Percentiles rank a stretch among this genome's conserved stretches.
phyloP scores from a whole-genome alignment of 345 rosid species.

The Psidium friedrichsthalianum region DNA sequence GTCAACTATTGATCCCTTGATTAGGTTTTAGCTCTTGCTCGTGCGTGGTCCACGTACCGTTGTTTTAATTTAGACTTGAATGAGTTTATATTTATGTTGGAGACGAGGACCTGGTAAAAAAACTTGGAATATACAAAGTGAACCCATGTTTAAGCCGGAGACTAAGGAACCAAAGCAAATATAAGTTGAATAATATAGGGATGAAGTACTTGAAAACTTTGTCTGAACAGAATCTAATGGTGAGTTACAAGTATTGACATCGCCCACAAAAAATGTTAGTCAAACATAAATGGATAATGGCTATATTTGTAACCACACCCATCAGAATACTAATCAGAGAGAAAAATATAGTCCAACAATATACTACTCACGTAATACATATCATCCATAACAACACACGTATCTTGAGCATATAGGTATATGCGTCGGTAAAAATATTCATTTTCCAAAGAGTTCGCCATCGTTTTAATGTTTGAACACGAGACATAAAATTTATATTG shows the following conservation, averaged over 20 bases:
- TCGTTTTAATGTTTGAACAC: background rate
- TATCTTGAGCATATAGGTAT: background rate
- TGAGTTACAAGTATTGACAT: background rate
- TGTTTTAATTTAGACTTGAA: background rate
- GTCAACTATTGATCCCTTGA: background rate
- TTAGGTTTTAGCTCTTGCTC: background rate
- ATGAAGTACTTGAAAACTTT: background rate
- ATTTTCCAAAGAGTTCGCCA: background rate
- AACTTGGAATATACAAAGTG: background rate
- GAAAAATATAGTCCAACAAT: background rate
- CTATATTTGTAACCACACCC: background rate
- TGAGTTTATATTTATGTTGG: background rate
- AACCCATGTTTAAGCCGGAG: background rate
- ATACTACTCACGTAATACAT: background rate
- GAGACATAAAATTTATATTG: background rate
- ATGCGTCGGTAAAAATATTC: background rate
- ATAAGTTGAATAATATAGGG: background rate
- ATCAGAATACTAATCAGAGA: background rate
- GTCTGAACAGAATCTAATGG: background rate
- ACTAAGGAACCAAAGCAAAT: background rate
- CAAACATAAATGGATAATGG: background rate
- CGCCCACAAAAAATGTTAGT: background rate
- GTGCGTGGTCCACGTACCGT: background rate
- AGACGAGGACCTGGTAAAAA: background rate
- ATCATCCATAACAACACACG: background rate